These are phyloP conservation scores for Spatholobus suberectus DNA, from an alignment of 306 rosid species.

Conservation along the genomic window DNA sequence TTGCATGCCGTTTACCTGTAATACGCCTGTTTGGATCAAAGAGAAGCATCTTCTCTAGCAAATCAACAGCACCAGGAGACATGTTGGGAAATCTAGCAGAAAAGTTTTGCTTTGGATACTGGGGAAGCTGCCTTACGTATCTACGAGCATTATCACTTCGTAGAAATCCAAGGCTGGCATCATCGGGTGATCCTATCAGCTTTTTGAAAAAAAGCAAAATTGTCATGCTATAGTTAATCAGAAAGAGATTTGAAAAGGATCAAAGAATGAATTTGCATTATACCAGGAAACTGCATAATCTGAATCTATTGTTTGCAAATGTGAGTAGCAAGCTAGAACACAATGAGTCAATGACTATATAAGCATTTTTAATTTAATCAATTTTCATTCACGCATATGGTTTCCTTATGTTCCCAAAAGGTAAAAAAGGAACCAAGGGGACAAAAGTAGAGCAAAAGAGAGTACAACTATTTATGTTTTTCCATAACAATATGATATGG, in stretches of 20 bases:
- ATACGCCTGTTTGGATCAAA: conserved; percentile 94
- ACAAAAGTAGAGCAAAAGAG: background rate
- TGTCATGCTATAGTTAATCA: conserved; percentile 11
- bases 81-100: conserved; percentile 69
- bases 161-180: conserved; percentile 89
- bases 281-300: conserved; percentile 6
- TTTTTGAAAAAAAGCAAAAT: conserved; percentile 47
- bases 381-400: background rate
- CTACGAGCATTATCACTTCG: conserved; percentile 91
- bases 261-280: conserved; percentile 18
- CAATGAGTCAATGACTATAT: background rate
- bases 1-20: conserved; percentile 65
- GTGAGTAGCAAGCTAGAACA: background rate
- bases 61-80: conserved; percentile 84
- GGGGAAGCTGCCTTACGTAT: conserved; percentile 89
- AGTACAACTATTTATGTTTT: background rate
- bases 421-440: background rate
- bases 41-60: conserved; percentile 94
- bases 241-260: conserved; percentile 6
- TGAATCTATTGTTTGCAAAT: conserved; percentile 24
- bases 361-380: background rate
- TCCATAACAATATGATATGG: background rate
- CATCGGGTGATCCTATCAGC: conserved; percentile 99
- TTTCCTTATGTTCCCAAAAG: background rate
- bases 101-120: conserved; percentile 73